Conservation (phyloP, 225 moss, liverwort and hornwort species). For the Lunularia cruciata region DNA sequence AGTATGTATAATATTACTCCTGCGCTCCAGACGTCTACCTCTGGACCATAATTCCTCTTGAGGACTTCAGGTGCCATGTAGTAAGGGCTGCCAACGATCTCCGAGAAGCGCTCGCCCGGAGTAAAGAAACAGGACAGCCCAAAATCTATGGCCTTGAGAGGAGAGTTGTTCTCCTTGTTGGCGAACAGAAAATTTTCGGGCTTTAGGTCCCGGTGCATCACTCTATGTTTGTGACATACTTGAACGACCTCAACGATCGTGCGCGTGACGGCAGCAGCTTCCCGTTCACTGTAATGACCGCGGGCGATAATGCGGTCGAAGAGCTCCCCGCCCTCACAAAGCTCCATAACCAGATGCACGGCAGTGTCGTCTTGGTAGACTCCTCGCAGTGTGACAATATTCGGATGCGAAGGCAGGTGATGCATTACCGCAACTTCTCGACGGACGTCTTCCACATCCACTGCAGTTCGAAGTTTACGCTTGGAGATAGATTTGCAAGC, state of each 20-base stretch:
- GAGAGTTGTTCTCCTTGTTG: slow-evolving; percentile 68
- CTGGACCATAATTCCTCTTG: slow-evolving; percentile 87
- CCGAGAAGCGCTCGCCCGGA: slow-evolving; percentile 55
- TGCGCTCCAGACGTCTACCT: slow-evolving; percentile 93
- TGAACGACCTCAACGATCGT: slow-evolving; percentile 94
- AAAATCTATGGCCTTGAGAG: slow-evolving; percentile 87
- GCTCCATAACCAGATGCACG: slow-evolving; percentile 93
- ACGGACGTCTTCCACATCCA: slow-evolving; percentile 86
- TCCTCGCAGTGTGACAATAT: slow-evolving; percentile 70
- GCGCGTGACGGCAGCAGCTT: slow-evolving; percentile 75
- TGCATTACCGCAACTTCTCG: slow-evolving; percentile 89
- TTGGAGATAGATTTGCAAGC: slow-evolving; percentile 94
- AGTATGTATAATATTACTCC: slow-evolving; percentile 87
- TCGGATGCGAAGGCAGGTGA: slow-evolving; percentile 72
- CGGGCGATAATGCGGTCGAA: slow-evolving; percentile 95
- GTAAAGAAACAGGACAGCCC: slow-evolving; percentile 85
- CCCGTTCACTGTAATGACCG: slow-evolving; percentile 90
- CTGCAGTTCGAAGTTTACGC: slow-evolving; percentile 70
- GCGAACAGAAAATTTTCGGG: slow-evolving; percentile 94
- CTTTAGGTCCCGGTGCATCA: slow-evolving; percentile 92
- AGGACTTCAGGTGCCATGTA: slow-evolving; percentile 94
- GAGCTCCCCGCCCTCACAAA: slow-evolving; percentile 90
- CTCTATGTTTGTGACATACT: slow-evolving; percentile 77
- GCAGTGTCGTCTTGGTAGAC: slow-evolving; percentile 76
- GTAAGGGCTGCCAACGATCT: slow-evolving; percentile 91